Percentiles rank a stretch among this genome's conserved stretches.
Evolutionary conservation across 768 basidiomycete species (phyloP).

Genomic region (Tulasnella calospora): DNA sequence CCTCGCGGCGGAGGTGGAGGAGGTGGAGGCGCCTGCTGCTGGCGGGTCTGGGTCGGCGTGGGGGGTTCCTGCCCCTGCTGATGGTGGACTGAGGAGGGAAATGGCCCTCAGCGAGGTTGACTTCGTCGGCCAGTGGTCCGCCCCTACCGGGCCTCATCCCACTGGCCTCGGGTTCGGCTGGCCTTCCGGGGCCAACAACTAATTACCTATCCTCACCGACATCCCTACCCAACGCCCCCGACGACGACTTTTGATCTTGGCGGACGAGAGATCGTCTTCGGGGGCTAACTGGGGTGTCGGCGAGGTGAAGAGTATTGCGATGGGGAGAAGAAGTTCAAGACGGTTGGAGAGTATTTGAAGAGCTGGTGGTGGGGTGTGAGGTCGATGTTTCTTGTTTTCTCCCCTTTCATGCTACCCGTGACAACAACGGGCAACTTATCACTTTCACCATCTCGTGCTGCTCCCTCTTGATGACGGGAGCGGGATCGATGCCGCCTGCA

Average conservation of each 20-base stretch:
- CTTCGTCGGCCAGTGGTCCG: background rate
- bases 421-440: background rate
- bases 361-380: too few species aligned
- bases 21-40: background rate
- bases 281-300: background rate
- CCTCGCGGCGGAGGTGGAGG: background rate
- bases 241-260: background rate
- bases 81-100: background rate
- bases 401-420: background rate
- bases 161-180: background rate
- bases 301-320: background rate
- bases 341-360: background rate
- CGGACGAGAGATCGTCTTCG: background rate
- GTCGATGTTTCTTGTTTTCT: background rate
- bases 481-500: background rate
- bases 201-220: background rate
- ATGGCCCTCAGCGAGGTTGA: background rate
- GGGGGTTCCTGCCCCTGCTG: background rate
- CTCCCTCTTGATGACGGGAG: background rate
- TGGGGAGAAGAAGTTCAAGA: background rate
- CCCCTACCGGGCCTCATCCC: background rate
- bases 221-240: background rate
- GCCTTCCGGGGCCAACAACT: background rate
- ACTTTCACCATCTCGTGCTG: background rate
- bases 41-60: background rate